Evolutionary conservation across 208 protist genomes (phyloP).

Genomic region (Acanthamoeba comandoni): DNA sequence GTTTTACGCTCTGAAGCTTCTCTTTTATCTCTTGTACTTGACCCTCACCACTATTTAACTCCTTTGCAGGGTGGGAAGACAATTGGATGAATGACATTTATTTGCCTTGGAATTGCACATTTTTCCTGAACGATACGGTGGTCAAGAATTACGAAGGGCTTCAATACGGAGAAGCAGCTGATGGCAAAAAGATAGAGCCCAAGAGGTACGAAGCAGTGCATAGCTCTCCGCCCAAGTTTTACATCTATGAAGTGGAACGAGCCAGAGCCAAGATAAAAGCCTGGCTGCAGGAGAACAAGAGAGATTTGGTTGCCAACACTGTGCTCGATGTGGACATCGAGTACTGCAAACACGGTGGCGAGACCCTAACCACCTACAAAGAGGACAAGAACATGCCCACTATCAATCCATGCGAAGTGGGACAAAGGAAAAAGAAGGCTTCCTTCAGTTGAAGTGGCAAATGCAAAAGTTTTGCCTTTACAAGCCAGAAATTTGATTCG

Average conservation of each 20-base stretch:
- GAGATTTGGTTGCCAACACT: too few relatives aligned
- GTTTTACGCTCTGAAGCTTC: too few relatives aligned
- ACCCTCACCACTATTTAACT: too few relatives aligned
- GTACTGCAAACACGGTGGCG: slow-evolving; percentile 15
- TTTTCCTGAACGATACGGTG: background rate
- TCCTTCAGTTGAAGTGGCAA: too few relatives aligned
- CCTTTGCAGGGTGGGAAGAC: slow-evolving; percentile 60
- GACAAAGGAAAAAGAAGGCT: too few relatives aligned
- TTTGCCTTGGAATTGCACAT: slow-evolving; percentile 25
- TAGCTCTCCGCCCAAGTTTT: background rate
- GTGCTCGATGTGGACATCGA: slow-evolving; percentile 8
- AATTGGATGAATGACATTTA: slow-evolving; percentile 44
- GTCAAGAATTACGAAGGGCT: slow-evolving; percentile 33
- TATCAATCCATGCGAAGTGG: background rate
- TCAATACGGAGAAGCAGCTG: background rate
- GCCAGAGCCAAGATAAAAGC: background rate
- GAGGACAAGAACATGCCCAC: too few relatives aligned
- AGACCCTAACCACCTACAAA: slow-evolving; percentile 22
- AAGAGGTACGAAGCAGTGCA: slow-evolving; percentile 23
- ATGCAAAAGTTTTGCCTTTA: too few relatives aligned
- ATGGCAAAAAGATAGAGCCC: background rate
- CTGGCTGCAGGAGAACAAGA: too few relatives aligned
- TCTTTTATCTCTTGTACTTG: too few relatives aligned
- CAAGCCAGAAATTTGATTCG: too few relatives aligned
- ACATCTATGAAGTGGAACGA: slow-evolving; percentile 43